These are phyloP conservation scores for Penicillium thymicola DNA, from an alignment of 2,329 filamentous ascomycete genomes.

Conservation along the genomic window DNA sequence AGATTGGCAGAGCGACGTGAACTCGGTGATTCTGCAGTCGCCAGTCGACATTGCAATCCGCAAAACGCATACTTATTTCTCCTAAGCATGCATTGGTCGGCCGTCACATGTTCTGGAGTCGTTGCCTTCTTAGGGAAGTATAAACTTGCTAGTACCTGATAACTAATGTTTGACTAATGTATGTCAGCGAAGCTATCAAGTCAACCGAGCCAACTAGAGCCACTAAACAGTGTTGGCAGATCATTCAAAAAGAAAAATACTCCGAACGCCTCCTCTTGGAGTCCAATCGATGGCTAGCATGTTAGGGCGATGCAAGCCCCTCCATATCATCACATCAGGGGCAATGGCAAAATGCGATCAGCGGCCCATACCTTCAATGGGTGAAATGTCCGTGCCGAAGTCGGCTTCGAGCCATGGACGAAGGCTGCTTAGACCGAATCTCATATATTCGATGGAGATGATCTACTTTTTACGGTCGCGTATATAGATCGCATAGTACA, in stretches of 20 bases:
- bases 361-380: slow-evolving; percentile 13
- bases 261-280: slow-evolving; percentile 7
- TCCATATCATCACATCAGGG: slow-evolving; percentile 21
- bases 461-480: slow-evolving; percentile 4
- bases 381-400: slow-evolving; percentile 12
- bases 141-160: background rate
- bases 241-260: slow-evolving; percentile 2
- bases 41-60: slow-evolving; percentile 19
- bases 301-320: slow-evolving; percentile 19
- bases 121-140: background rate
- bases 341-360: slow-evolving; percentile 12
- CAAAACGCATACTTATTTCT: slow-evolving; percentile 8
- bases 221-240: background rate
- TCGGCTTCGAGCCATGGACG: slow-evolving; percentile 10
- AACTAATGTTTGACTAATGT: slow-evolving; percentile 5
- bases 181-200: background rate
- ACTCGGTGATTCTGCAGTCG: slow-evolving; percentile 22
- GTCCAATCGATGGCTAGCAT: slow-evolving; percentile 11
- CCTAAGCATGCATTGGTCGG: slow-evolving; percentile 4
- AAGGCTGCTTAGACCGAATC: slow-evolving; percentile 13
- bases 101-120: slow-evolving; percentile 18
- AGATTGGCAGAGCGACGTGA: background rate
- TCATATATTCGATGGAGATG: background rate
- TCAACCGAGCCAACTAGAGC: background rate
- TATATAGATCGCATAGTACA: background rate